Evolutionary conservation across 2,329 filamentous ascomycete genomes (phyloP).

Genomic region (Fusarium praegraminearum): DNA sequence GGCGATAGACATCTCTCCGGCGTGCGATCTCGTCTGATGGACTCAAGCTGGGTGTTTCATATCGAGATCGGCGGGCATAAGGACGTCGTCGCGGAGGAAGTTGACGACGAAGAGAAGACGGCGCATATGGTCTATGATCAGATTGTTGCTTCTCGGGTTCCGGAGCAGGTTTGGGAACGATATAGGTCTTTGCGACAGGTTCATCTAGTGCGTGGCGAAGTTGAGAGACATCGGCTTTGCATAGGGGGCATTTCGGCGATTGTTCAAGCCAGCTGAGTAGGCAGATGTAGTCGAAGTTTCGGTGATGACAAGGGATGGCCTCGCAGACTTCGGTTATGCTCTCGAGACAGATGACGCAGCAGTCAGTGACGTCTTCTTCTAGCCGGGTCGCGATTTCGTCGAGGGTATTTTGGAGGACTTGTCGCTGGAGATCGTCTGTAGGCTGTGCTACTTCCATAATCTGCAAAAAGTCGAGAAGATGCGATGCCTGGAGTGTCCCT

Average conservation of each 20-base stretch:
- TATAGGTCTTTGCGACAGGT: slow-evolving; percentile 62
- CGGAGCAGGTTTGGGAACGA: slow-evolving; percentile 61
- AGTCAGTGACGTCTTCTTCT: slow-evolving; percentile 50
- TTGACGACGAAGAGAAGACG: slow-evolving; percentile 3
- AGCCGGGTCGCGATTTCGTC: slow-evolving; percentile 53
- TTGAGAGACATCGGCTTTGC: slow-evolving; percentile 67
- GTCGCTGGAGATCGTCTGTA: slow-evolving; percentile 53
- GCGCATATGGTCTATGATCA: slow-evolving; percentile 13
- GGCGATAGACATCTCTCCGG: slow-evolving; percentile 78
- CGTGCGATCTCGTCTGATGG: slow-evolving; percentile 51
- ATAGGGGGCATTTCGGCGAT: slow-evolving; percentile 81
- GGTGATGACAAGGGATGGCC: slow-evolving; percentile 81
- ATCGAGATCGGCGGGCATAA: slow-evolving; percentile 14
- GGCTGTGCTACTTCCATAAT: slow-evolving; percentile 45
- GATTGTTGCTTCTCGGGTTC: background rate
- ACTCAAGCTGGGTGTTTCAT: slow-evolving; percentile 10
- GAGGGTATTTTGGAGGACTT: slow-evolving; percentile 60
- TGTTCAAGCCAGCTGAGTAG: slow-evolving; percentile 84
- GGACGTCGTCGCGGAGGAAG: slow-evolving; percentile 19
- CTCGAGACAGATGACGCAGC: slow-evolving; percentile 91
- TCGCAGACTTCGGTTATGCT: slow-evolving; percentile 77
- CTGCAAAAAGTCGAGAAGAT: too few species aligned
- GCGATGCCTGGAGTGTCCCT: background rate
- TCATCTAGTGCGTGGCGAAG: slow-evolving; percentile 73
- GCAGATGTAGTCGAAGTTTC: slow-evolving; percentile 87